These are phyloP conservation scores for Rubus parviflorus DNA, from an alignment of 306 rosid species.

Conservation along the genomic window DNA sequence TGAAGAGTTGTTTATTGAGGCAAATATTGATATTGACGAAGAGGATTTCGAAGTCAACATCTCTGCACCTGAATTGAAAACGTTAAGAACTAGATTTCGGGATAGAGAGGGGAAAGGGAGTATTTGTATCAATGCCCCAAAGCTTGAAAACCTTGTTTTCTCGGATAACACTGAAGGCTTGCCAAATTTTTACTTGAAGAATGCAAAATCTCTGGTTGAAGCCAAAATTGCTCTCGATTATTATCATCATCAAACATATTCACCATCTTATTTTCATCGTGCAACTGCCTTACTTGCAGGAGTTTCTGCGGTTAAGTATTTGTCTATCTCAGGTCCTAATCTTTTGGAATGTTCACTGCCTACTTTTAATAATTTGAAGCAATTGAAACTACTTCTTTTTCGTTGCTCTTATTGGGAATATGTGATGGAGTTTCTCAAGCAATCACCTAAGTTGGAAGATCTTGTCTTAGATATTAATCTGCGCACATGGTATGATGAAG, in stretches of 20 bases:
- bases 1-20: neutral
- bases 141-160: neutral
- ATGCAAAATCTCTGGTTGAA: neutral
- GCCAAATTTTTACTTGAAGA: neutral
- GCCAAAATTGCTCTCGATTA: neutral
- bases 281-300: neutral
- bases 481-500: neutral
- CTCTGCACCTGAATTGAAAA: neutral
- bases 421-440: neutral
- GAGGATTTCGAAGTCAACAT: neutral
- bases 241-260: neutral
- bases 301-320: neutral
- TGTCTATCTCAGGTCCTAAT: neutral
- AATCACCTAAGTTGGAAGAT: slow-evolving; percentile 1
- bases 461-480: neutral
- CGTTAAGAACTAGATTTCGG: neutral
- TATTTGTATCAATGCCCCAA: neutral
- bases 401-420: neutral
- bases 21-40: no score
- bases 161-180: no score
- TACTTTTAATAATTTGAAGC: neutral
- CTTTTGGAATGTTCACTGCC: neutral
- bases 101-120: neutral
- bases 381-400: neutral
- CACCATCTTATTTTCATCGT: neutral